Base-by-base conservation (phyloP, 192 early-diverging fungal species). In the Entomortierella beljakovae region DNA sequence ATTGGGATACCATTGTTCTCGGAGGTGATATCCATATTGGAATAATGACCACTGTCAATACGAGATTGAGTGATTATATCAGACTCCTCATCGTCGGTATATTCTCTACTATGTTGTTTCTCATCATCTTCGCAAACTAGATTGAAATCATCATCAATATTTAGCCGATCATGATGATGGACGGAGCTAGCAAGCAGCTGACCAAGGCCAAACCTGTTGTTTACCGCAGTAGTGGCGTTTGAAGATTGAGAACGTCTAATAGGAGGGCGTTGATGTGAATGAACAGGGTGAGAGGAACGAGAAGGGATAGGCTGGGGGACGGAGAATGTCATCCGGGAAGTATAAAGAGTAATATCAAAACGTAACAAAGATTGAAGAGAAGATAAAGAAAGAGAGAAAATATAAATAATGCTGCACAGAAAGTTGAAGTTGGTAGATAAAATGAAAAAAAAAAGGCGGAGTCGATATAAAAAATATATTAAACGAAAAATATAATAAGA, bases 281-380 rank as follows among this genome's bases (percentile, higher is more conserved):
- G 71, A 33, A 64, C 66, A 9, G 74, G 74, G 55, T 69, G 74
- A 25, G 74, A 69, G 54, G 74, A 77, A n/a, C 74, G 74, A 29
- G 74, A 68, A 3, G 74, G 74, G 52, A 77, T 77, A 69, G 74
- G 74, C 38, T 77, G 74, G 16, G 74, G 74, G 46, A 63, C 69
- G 46, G 74, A 77, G 56, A 77, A 69, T 54, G 74, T 77, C 74
- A 77, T 77, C 48, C 64, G 61, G 70, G 35, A 38, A 20, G 13
- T 38, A 13, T 31, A 42, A 26, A 42, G 34, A 35, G 3, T 18
- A 23, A 25, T 16, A 35, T 20, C 8, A 20, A 31, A 25, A 22
- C 20, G 32, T 9, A 29, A 43, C 51, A 49, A 40, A 16, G 32
- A 57, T 23, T 13, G 54, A 55, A 22, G 10, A 22, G 9, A 5